Conservation (phyloP, 1,139 yeast species). For the Taphrina betulina region DNA sequence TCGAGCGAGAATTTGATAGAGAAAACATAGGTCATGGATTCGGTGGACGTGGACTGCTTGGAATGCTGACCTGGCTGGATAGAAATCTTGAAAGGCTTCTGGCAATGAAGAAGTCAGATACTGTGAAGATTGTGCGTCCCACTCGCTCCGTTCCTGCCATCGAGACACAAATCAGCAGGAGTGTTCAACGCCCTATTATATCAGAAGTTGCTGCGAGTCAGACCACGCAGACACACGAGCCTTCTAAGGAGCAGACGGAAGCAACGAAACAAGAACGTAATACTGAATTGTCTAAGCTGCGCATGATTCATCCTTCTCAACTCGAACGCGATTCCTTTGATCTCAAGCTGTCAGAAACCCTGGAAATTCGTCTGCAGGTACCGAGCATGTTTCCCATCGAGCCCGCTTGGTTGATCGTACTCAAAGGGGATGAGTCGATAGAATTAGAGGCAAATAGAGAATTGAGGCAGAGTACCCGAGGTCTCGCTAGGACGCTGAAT, state of each 20-base stretch:
- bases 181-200: no score
- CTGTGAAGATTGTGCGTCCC: conserved; percentile 51
- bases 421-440: conserved; percentile 14
- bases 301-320: conserved; percentile 5
- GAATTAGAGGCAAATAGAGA: conserved; percentile 14
- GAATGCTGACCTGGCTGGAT: conserved; percentile 59
- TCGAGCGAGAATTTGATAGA: conserved; percentile 62
- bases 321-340: conserved; percentile 12
- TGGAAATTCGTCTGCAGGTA: conserved; percentile 11
- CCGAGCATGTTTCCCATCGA: conserved; percentile 14
- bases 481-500: conserved; percentile 11
- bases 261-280: neutral
- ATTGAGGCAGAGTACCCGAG: conserved; percentile 11
- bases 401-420: conserved; percentile 22
- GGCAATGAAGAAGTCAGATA: conserved; percentile 58
- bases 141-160: neutral
- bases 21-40: conserved; percentile 16
- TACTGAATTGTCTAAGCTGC: conserved; percentile 11
- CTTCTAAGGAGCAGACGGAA: conserved; percentile 1
- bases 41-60: conserved; percentile 46
- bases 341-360: neutral
- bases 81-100: conserved; percentile 58
- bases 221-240: neutral
- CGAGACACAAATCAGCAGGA: neutral
- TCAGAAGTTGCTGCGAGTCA: no score